Conservation (phyloP, 2,329 filamentous ascomycete genomes). For the Cladorrhinum sp. region DNA sequence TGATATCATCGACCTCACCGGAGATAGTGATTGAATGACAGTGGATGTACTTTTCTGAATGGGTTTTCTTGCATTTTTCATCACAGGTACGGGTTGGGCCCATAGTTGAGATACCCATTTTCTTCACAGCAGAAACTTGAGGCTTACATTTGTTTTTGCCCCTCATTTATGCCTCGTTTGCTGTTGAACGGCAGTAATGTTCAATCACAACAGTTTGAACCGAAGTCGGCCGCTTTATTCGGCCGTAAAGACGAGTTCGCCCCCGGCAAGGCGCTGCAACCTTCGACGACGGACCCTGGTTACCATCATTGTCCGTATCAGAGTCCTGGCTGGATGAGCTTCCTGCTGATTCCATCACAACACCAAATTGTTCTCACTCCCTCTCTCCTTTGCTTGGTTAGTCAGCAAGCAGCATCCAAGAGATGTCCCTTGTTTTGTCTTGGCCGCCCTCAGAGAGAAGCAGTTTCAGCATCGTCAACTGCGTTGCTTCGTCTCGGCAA, state of each 20-base stretch:
- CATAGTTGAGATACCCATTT: background rate
- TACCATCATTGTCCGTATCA: background rate
- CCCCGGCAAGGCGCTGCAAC: background rate
- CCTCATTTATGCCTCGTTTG: background rate
- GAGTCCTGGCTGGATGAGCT: background rate
- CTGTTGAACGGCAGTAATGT: background rate
- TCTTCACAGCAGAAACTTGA: background rate
- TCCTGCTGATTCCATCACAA: background rate
- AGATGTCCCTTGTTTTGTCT: background rate
- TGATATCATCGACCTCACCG: constrained; percentile 20
- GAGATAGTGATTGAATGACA: constrained; percentile 9
- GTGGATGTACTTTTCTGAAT: background rate
- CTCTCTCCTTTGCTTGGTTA: background rate
- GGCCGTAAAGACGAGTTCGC: background rate
- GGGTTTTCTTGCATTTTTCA: background rate
- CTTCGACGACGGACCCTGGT: background rate
- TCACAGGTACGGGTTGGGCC: background rate
- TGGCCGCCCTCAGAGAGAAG: background rate
- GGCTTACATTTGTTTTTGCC: background rate
- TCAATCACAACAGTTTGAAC: background rate
- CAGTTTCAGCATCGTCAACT: background rate
- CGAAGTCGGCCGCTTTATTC: background rate
- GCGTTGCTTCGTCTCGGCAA: background rate
- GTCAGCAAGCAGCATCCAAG: background rate
- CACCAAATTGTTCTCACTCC: background rate